Percentiles rank a stretch among this genome's conserved stretches.
phyloP scores from a whole-genome alignment of 2,329 filamentous ascomycete species.

The Lachnellula willkommii region DNA sequence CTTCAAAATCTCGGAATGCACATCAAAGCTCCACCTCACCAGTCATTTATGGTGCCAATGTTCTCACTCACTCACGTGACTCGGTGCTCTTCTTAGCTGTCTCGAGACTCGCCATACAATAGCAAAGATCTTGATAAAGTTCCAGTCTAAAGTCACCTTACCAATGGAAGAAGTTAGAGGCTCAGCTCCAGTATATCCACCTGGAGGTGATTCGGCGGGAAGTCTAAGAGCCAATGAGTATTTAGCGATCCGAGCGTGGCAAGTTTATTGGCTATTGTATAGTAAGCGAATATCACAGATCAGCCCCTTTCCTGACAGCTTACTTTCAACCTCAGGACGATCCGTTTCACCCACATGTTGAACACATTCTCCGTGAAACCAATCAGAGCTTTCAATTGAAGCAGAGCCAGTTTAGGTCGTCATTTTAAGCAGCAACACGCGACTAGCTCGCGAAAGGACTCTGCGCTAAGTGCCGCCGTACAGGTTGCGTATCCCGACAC shows the following conservation, averaged over 20 bases:
- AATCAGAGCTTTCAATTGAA: not conserved
- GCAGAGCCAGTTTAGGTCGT: not conserved
- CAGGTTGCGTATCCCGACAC: slow-evolving; percentile 3
- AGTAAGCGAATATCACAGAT: not conserved
- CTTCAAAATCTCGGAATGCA: no score
- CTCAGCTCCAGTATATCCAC: not conserved
- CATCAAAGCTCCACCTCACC: no score
- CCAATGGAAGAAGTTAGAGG: not conserved
- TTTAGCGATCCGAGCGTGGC: not conserved
- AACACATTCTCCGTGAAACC: not conserved
- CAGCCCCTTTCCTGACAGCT: not conserved
- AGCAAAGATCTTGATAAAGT: no score
- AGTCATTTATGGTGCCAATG: no score
- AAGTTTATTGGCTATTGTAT: slow-evolving; percentile 1
- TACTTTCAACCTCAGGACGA: not conserved
- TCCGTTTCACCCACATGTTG: not conserved
- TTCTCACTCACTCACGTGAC: not conserved
- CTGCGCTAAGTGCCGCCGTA: not conserved
- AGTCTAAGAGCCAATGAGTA: not conserved
- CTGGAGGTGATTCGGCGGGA: not conserved
- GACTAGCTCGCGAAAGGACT: not conserved
- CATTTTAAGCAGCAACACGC: not conserved
- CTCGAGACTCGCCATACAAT: no score
- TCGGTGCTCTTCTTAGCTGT: not conserved
- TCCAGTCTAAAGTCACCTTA: not conserved